Percentiles rank a stretch among this genome's conserved stretches.
Conservation (phyloP, 257 asterid species). For the Jacaranda mimosifolia region DNA sequence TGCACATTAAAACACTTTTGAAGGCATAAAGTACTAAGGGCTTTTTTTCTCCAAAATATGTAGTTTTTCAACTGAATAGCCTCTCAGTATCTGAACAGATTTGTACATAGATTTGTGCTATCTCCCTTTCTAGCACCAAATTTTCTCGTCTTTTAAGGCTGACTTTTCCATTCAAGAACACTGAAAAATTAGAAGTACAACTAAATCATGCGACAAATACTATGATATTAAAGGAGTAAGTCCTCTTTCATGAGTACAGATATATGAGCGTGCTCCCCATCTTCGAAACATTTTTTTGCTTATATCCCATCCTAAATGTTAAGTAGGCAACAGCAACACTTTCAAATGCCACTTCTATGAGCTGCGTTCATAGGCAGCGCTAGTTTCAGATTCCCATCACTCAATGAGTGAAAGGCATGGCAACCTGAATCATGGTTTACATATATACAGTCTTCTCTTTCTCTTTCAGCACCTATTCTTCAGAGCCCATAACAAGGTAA, state of each 20-base stretch:
- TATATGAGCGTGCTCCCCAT: not conserved
- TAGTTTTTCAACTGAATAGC: not conserved
- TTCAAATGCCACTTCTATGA: not conserved
- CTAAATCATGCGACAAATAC: not conserved
- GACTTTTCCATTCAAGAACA: not conserved
- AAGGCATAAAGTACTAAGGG: not conserved
- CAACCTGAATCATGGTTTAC: not conserved
- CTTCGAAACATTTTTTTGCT: slow-evolving; percentile 1
- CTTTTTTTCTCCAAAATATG: not conserved
- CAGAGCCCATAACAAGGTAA: not conserved
- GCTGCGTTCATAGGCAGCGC: not conserved
- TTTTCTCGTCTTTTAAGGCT: not conserved
- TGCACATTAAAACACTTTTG: not conserved
- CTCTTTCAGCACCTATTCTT: not conserved
- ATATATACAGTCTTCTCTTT: not conserved
- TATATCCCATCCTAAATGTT: not conserved
- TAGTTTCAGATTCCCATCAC: not conserved
- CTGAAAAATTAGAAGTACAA: not conserved
- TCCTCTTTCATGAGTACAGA: not conserved
- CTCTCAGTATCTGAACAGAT: not conserved
- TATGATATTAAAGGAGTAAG: not conserved
- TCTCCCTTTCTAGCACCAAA: slow-evolving; percentile 11
- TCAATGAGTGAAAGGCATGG: not conserved
- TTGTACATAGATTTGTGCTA: not conserved
- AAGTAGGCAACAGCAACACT: not conserved